phyloP scores from a whole-genome alignment of 805 yeast genomes.

The Isabelozyma gotoi region DNA sequence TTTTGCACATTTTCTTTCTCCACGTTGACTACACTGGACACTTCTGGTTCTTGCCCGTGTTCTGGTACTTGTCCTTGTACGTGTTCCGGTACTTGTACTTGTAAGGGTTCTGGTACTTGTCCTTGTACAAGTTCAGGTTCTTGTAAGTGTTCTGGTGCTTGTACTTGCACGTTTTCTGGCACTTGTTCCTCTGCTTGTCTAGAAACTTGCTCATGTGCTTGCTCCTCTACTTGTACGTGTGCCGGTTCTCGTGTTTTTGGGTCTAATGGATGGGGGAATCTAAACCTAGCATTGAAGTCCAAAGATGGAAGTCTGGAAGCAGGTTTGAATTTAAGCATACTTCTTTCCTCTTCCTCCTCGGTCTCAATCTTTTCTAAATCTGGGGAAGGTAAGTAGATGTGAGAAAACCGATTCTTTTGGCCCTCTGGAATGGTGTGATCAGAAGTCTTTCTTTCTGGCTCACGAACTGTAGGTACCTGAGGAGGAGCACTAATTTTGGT shows the following conservation, averaged over 20 bases:
- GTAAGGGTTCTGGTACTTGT: not conserved
- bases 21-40: no score
- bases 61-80: no score
- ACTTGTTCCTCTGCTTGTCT: no score
- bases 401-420: conserved; percentile 16
- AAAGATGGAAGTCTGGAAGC: not conserved
- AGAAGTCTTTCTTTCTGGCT: conserved; percentile 8
- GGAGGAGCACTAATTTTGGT: not conserved
- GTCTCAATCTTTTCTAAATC: conserved; percentile 9
- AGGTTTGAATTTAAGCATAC: not conserved
- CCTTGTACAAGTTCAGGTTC: not conserved
- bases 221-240: not conserved
- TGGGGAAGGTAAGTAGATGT: conserved; percentile 24
- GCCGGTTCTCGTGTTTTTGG: not conserved
- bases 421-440: conserved; percentile 25
- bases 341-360: not conserved
- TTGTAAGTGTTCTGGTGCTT: no score
- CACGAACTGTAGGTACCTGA: no score
- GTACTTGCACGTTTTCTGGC: no score
- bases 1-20: not conserved
- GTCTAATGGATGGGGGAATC: conserved; percentile 1
- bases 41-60: not conserved
- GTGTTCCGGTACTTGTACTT: no score
- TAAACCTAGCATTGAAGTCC: not conserved
- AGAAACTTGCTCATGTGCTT: no score